A percentile compares a stretch with the other conserved stretches of the same genome.
These are phyloP conservation scores for Fusarium sp. DNA, from an alignment of 2,329 filamentous ascomycete genomes.

Conservation along the genomic window DNA sequence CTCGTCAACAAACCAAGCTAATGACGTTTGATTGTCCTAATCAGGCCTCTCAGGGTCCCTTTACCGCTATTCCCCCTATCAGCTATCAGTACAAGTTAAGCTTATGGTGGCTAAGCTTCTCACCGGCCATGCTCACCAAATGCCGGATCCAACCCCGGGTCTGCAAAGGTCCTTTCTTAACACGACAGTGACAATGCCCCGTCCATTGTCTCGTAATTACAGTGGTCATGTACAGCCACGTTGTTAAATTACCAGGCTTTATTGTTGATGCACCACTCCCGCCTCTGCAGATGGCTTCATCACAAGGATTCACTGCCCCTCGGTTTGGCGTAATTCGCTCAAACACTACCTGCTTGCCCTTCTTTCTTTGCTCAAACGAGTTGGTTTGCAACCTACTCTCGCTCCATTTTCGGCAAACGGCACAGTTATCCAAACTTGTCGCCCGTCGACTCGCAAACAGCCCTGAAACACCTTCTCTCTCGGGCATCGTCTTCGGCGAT, in stretches of 20 bases:
- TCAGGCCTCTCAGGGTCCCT: constrained; percentile 19
- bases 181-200: neutral
- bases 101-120: constrained; percentile 21
- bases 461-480: constrained; percentile 1
- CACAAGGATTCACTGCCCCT: constrained; percentile 1
- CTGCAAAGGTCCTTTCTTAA: constrained; percentile 26
- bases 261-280: constrained; percentile 25
- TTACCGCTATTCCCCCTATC: constrained; percentile 39
- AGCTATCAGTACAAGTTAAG: constrained; percentile 12
- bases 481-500: constrained; percentile 18
- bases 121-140: constrained; percentile 35
- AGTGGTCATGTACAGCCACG: constrained; percentile 15
- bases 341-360: constrained; percentile 20
- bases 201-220: neutral
- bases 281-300: constrained; percentile 30
- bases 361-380: constrained; percentile 22
- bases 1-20: neutral
- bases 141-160: constrained; percentile 25
- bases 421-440: constrained; percentile 13
- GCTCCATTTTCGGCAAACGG: constrained; percentile 26
- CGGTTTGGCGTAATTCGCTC: constrained; percentile 41
- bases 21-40: too few relatives aligned
- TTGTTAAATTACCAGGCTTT: constrained; percentile 17
- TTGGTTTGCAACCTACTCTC: constrained; percentile 13
- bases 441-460: constrained; percentile 17